Base-by-base conservation (phyloP, 179 eudicot genomes). In the Corrigiola litoralis region DNA sequence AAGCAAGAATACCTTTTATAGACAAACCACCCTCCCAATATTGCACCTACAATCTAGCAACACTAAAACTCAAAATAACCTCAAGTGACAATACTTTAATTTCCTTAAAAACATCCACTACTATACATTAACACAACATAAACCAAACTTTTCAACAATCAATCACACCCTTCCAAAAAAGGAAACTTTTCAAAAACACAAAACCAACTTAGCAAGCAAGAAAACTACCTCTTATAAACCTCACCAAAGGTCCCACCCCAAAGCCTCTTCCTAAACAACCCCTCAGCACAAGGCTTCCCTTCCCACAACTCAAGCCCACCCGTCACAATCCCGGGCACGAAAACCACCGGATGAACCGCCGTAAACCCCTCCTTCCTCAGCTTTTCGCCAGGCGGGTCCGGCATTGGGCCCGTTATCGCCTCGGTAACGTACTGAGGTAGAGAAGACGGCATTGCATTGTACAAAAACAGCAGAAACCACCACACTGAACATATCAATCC, bases 171-270 rank as follows among this genome's bases (percentile, higher is more conserved):
- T n/a, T n/a, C n/a, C n/a, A n/a, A n/a, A n/a, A n/a, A n/a, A n/a
- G n/a, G n/a, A n/a, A n/a, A n/a, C n/a, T n/a, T n/a, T n/a, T n/a
- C n/a, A n/a, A n/a, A n/a, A n/a, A n/a, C n/a, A n/a, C n/a, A n/a
- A n/a, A n/a, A n/a, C n/a, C n/a, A n/a, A n/a, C n/a, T n/a, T n/a
- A n/a, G n/a, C n/a, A n/a, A n/a, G n/a, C n/a, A 4, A 4, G 4
- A n/a, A 16, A 25, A 9, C 6, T 78, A 89, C 98, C 96, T 87
- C 55, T 84, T 92, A 75, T 90, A 92, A 17, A 90, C 84, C 63
- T 90, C 96, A 2, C 98, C 96, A 77, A 92, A 92, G 0, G 96
- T 90, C 4, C 96, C 98, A 29, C 95, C 98, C 98, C 98, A 92
- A 13, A 92, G 85, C 57, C 98, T 71, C 78, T 92, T 92, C 75